Conservation (phyloP, 2,329 filamentous ascomycete genomes). For the Venturia effusa region DNA sequence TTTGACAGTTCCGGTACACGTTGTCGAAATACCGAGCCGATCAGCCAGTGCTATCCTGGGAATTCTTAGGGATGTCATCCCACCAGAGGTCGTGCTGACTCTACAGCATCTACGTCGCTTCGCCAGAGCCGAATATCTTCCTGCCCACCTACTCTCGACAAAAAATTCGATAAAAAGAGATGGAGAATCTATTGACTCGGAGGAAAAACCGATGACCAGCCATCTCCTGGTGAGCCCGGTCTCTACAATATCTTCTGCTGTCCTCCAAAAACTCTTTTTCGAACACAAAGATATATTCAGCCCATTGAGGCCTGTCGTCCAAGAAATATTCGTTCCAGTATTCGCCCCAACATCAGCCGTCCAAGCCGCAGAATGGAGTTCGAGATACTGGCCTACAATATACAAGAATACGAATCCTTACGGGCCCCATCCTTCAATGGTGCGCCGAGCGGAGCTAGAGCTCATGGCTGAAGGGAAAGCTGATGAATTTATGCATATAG, state of each 20-base stretch:
- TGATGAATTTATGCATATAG: slow-evolving; percentile 54
- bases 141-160: slow-evolving; percentile 41
- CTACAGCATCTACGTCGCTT: slow-evolving; percentile 59
- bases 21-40: slow-evolving; percentile 62
- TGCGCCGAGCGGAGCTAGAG: slow-evolving; percentile 58
- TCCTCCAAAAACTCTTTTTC: slow-evolving; percentile 35
- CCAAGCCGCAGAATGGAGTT: slow-evolving; percentile 64
- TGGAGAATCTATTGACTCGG: too few relatives aligned
- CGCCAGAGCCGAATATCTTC: slow-evolving; percentile 59
- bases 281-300: slow-evolving; percentile 15
- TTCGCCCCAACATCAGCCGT: slow-evolving; percentile 64
- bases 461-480: slow-evolving; percentile 46
- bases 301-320: neutral
- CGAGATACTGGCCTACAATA: slow-evolving; percentile 71
- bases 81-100: slow-evolving; percentile 32
- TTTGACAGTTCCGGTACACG: slow-evolving; percentile 49
- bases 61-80: slow-evolving; percentile 34
- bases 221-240: slow-evolving; percentile 42
- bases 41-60: slow-evolving; percentile 61
- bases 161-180: neutral
- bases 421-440: slow-evolving; percentile 68
- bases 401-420: slow-evolving; percentile 84
- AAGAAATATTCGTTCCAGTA: slow-evolving; percentile 54
- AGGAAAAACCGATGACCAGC: neutral
- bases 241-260: slow-evolving; percentile 40